Evolutionary conservation across 208 protist species (phyloP).

Genomic region (Leishmania lainsoni): DNA sequence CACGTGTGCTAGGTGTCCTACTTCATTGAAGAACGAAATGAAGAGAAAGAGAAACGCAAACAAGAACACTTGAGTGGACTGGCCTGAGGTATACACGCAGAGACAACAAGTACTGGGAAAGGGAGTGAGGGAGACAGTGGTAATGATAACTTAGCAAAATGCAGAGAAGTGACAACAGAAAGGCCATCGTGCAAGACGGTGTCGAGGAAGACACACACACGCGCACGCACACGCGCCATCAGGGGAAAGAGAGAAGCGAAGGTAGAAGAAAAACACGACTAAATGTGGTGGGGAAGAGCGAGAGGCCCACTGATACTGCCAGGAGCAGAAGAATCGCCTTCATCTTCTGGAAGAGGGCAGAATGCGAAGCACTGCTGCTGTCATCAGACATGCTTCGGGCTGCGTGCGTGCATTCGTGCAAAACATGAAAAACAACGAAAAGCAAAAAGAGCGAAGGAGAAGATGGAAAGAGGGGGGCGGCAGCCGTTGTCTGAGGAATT

Average conservation of each 20-base stretch:
- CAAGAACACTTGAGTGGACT: no score
- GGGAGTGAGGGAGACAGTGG: background rate
- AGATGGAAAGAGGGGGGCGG: background rate
- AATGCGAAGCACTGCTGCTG: background rate
- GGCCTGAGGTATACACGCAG: no score
- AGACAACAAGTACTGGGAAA: background rate
- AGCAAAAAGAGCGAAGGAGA: background rate
- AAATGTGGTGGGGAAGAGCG: no score
- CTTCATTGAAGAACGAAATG: background rate
- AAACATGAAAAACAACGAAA: background rate
- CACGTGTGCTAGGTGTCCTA: background rate
- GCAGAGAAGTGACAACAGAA: background rate
- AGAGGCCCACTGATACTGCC: no score
- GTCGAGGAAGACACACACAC: background rate
- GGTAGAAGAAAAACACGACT: background rate
- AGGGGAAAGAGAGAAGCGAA: background rate
- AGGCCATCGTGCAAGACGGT: background rate
- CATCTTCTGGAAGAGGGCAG: background rate
- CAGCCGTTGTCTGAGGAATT: background rate
- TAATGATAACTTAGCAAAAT: background rate
- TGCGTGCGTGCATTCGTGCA: background rate
- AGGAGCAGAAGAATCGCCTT: no score
- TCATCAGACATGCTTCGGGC: background rate
- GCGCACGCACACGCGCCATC: background rate
- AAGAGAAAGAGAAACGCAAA: background rate